phyloP scores from a whole-genome alignment of 1,284 basidiomycete genomes.

The Ceratobasidium papillatum region DNA sequence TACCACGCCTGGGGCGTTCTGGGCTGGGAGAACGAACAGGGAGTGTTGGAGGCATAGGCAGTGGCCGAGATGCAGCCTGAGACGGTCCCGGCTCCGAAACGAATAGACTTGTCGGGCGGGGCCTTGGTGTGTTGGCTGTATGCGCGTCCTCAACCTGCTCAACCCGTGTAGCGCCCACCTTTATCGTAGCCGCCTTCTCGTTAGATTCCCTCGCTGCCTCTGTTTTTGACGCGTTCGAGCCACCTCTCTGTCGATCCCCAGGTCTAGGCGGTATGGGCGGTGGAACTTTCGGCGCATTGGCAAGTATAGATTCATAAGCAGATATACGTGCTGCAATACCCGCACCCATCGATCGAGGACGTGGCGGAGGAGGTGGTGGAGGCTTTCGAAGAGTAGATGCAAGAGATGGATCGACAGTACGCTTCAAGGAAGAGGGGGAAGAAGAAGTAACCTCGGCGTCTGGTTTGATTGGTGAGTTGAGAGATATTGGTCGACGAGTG shows the following conservation, averaged over 20 bases:
- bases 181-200: not conserved
- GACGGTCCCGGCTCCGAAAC: not conserved
- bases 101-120: not conserved
- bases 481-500: not conserved
- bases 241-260: not conserved
- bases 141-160: not conserved
- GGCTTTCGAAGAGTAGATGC: not conserved
- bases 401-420: not conserved
- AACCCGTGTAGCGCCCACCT: not conserved
- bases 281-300: constrained; percentile 28
- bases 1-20: not conserved
- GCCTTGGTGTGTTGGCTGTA: not conserved
- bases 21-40: not conserved
- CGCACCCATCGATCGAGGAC: not conserved
- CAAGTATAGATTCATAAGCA: constrained; percentile 32
- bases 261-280: constrained; percentile 36
- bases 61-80: not conserved
- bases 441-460: not conserved
- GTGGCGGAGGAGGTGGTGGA: constrained; percentile 31
- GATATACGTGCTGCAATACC: constrained; percentile 36
- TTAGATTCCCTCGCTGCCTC: not conserved
- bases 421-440: not conserved
- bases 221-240: not conserved
- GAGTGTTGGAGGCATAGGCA: not conserved
- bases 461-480: not conserved